These are phyloP conservation scores for Cystobasidium ongulense DNA, from an alignment of 768 basidiomycete genomes.

Conservation along the genomic window DNA sequence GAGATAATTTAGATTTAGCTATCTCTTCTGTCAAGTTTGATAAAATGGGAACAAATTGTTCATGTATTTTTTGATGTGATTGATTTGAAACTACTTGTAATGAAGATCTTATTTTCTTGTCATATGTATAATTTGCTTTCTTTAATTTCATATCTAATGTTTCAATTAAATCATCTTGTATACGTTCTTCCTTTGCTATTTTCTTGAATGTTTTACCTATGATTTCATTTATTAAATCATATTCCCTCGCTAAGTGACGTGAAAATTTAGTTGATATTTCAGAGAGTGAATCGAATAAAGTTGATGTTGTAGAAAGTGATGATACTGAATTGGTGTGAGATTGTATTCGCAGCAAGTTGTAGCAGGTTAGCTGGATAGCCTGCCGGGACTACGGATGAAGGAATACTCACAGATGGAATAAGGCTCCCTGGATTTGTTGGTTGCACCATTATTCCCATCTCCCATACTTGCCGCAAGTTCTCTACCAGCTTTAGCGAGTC, in stretches of 20 bases:
- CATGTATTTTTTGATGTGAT: constrained; percentile 3
- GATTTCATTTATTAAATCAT: constrained; percentile 36
- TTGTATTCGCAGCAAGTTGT: too few relatives aligned
- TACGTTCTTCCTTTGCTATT: constrained; percentile 38
- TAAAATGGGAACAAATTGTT: constrained; percentile 31
- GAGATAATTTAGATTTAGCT: background rate
- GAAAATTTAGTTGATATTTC: constrained; percentile 31
- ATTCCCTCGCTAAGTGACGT: constrained; percentile 32
- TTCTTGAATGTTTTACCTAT: constrained; percentile 29
- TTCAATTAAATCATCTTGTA: constrained; percentile 33
- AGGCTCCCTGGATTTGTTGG: constrained; percentile 2
- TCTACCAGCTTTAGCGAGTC: constrained; percentile 19
- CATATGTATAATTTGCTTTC: constrained; percentile 35
- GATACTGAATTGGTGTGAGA: background rate
- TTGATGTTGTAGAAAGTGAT: background rate
- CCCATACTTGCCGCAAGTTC: constrained; percentile 29
- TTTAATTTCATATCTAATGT: constrained; percentile 32
- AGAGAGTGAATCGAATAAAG: constrained; percentile 28
- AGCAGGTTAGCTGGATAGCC: too few relatives aligned
- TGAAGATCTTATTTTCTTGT: background rate
- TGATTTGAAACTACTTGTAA: background rate
- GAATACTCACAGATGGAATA: background rate
- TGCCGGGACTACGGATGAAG: background rate
- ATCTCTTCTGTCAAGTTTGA: constrained; percentile 30
- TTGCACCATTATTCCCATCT: background rate